These are phyloP conservation scores for Crotalaria pallida DNA, from an alignment of 306 rosid genomes.

Conservation along the genomic window DNA sequence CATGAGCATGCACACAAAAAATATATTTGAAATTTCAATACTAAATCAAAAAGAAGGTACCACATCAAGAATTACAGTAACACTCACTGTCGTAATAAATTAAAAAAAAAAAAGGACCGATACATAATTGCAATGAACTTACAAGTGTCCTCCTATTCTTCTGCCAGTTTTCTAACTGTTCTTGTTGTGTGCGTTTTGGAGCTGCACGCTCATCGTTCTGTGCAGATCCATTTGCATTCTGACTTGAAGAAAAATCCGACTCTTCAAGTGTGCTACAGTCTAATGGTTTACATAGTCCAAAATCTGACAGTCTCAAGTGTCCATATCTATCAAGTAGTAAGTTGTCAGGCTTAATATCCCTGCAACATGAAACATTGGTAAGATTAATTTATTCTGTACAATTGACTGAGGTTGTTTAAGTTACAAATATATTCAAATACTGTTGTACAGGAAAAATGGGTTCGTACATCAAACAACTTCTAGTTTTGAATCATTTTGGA, in stretches of 20 bases:
- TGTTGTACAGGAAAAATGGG: neutral
- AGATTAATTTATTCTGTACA: conserved; percentile 1
- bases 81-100: neutral
- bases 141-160: conserved; percentile 93
- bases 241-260: conserved; percentile 48
- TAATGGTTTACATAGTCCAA: conserved; percentile 95
- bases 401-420: neutral
- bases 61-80: neutral
- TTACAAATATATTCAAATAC: neutral
- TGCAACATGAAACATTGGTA: conserved; percentile 33
- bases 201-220: conserved; percentile 48
- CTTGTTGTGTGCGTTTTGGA: conserved; percentile 92
- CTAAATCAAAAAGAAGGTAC: neutral
- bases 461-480: neutral
- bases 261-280: conserved; percentile 80
- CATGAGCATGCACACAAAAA: neutral
- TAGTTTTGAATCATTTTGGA: neutral
- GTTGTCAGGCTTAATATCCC: conserved; percentile 97
- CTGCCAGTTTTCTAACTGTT: conserved; percentile 92
- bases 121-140: conserved; percentile 21
- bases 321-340: conserved; percentile 88
- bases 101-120: neutral
- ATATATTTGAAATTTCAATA: neutral
- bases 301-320: conserved; percentile 87
- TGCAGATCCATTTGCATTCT: conserved; percentile 37